Evolutionary conservation across 345 rosid species (phyloP).

Genomic region (Sonneratia alba): DNA sequence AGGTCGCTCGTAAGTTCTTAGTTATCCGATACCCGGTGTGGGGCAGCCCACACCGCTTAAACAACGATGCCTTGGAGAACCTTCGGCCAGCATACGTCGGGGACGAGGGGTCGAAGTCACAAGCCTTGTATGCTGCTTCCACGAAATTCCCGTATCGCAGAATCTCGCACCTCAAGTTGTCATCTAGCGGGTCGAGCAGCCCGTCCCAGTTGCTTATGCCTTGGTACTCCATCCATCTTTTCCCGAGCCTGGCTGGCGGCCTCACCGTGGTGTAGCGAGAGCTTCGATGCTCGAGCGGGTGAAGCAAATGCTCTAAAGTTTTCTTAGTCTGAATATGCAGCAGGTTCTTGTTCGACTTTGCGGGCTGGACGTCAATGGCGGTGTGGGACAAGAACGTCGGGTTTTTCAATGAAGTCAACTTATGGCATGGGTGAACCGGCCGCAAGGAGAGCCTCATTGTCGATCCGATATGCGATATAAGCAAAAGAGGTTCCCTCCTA

Average conservation of each 20-base stretch:
- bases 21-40: slow-evolving; percentile 64
- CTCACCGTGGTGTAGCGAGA: not conserved
- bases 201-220: slow-evolving; percentile 59
- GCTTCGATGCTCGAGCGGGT: not conserved
- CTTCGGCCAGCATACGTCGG: slow-evolving; percentile 53
- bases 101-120: slow-evolving; percentile 64
- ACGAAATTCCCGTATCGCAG: slow-evolving; percentile 81
- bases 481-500: not conserved
- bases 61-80: slow-evolving; percentile 41
- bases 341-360: not conserved
- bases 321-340: not conserved
- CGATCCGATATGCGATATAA: not conserved
- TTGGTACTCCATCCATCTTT: slow-evolving; percentile 51
- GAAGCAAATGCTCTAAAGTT: not conserved
- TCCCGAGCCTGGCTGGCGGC: slow-evolving; percentile 18
- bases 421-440: not conserved
- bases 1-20: slow-evolving; percentile 58
- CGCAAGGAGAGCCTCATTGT: slow-evolving; percentile 6
- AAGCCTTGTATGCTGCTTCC: slow-evolving; percentile 66
- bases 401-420: not conserved
- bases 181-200: slow-evolving; percentile 73
- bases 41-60: slow-evolving; percentile 46
- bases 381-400: not conserved
- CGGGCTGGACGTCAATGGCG: not conserved
- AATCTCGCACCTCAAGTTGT: slow-evolving; percentile 61